A percentile compares a stretch with the other conserved stretches of the same genome.
phyloP scores from a whole-genome alignment of 352 stramenopile species.

The Pythium rishiriense region DNA sequence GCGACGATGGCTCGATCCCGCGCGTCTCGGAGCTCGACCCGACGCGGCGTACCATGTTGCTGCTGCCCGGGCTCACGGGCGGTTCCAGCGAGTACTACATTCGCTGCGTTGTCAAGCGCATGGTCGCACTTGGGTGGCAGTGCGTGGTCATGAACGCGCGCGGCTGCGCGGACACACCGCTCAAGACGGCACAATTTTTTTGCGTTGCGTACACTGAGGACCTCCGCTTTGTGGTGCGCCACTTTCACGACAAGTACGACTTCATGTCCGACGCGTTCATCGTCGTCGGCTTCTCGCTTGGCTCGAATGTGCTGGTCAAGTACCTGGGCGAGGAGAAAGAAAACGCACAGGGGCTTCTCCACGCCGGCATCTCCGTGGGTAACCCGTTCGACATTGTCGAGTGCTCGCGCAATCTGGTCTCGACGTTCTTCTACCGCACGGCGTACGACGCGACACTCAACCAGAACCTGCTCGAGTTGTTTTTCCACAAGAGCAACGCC shows the following conservation, averaged over 20 bases:
- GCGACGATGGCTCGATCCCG: conserved; percentile 17
- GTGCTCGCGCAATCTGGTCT: conserved; percentile 47
- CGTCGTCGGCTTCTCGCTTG: conserved; percentile 67
- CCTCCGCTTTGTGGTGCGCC: conserved; percentile 47
- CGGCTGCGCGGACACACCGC: conserved; percentile 61
- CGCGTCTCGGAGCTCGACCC: conserved; percentile 37
- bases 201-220: conserved; percentile 73
- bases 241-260: conserved; percentile 44
- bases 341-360: conserved; percentile 33
- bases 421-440: conserved; percentile 51
- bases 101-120: conserved; percentile 39
- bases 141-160: conserved; percentile 74
- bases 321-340: conserved; percentile 64
- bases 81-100: conserved; percentile 76
- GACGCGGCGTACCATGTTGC: conserved; percentile 41
- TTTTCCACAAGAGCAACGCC: conserved; percentile 70
- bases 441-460: conserved; percentile 59
- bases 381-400: conserved; percentile 69
- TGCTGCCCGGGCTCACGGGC: conserved; percentile 61
- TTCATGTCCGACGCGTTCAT: conserved; percentile 43
- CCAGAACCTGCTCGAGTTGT: conserved; percentile 48
- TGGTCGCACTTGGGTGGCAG: conserved; percentile 58
- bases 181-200: conserved; percentile 65
- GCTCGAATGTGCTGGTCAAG: conserved; percentile 76
- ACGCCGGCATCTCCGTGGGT: conserved; percentile 60